These are phyloP conservation scores for Jacaranda mimosifolia DNA, from an alignment of 257 asterid species.

Conservation along the genomic window DNA sequence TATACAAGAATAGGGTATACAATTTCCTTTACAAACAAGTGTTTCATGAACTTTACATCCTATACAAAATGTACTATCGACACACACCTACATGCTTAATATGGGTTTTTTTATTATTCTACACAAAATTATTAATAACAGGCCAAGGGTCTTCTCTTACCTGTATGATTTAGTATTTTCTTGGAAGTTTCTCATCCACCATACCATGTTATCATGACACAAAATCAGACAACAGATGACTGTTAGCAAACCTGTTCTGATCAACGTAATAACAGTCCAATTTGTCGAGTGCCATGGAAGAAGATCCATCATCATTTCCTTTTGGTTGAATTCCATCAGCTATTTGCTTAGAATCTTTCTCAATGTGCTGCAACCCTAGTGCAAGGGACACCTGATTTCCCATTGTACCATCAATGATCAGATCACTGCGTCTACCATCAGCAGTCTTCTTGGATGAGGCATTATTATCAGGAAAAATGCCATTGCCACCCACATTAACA, in stretches of 20 bases:
- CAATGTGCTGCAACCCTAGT: constrained; percentile 54
- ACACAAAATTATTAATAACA: constrained; percentile 36
- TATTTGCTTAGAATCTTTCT: constrained; percentile 39
- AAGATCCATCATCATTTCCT: constrained; percentile 38
- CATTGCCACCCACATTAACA: constrained; percentile 27
- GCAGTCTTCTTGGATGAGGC: constrained; percentile 36
- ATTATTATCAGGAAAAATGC: constrained; percentile 21
- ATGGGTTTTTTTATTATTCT: constrained; percentile 22
- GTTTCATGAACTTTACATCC: constrained; percentile 37
- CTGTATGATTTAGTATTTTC: constrained; percentile 1
- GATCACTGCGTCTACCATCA: constrained; percentile 28
- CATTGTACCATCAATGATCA: constrained; percentile 37
- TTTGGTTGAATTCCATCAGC: constrained; percentile 36
- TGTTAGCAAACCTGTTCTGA: constrained; percentile 60
- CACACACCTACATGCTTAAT: constrained; percentile 30
- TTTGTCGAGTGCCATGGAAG: constrained; percentile 47
- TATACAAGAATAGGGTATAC: constrained; percentile 27
- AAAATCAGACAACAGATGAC: constrained; percentile 65
- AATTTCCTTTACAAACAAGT: constrained; percentile 36
- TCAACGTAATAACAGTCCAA: constrained; percentile 59
- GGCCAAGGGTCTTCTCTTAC: constrained; percentile 15
- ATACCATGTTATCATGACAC: constrained; percentile 48
- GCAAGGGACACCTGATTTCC: constrained; percentile 65
- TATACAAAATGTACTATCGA: constrained; percentile 37
- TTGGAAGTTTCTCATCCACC: not conserved